Percentiles rank a stretch among this genome's conserved stretches.
These are phyloP conservation scores for Fusarium piperis DNA, from an alignment of 2,329 filamentous ascomycete genomes.

Conservation along the genomic window DNA sequence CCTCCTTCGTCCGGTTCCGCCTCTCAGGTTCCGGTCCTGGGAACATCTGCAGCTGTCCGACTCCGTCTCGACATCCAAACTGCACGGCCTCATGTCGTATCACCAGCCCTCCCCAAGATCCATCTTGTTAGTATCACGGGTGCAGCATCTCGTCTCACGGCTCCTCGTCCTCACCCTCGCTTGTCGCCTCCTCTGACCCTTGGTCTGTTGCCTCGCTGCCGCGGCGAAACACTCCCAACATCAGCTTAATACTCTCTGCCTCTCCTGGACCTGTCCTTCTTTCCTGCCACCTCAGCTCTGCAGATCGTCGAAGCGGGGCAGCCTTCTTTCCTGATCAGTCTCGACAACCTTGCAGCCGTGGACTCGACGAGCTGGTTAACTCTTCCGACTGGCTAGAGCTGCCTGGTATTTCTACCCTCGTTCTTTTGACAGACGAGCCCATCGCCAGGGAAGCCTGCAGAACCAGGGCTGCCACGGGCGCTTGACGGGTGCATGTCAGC, in stretches of 20 bases:
- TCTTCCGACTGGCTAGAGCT: conserved; percentile 11
- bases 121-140: conserved; percentile 60
- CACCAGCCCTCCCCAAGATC: conserved; percentile 56
- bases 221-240: conserved; percentile 14
- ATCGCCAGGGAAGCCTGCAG: background rate
- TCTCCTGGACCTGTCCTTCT: conserved; percentile 19
- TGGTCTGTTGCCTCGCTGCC: conserved; percentile 22
- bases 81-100: conserved; percentile 61
- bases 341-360: conserved; percentile 22
- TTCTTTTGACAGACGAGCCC: background rate
- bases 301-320: conserved; percentile 38
- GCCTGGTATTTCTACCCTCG: conserved; percentile 4
- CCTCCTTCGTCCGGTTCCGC: conserved; percentile 41
- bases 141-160: conserved; percentile 63
- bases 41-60: conserved; percentile 57
- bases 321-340: conserved; percentile 20
- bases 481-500: conserved; percentile 6
- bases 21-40: conserved; percentile 45
- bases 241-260: conserved; percentile 16
- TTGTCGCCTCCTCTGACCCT: conserved; percentile 33
- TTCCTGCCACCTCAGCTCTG: conserved; percentile 32
- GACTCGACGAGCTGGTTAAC: conserved; percentile 6
- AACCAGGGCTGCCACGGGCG: background rate
- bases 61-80: conserved; percentile 56
- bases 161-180: conserved; percentile 48